Evolutionary conservation across 192 early-diverging fungal genomes (phyloP).

Genomic region (Coemansia sp.): DNA sequence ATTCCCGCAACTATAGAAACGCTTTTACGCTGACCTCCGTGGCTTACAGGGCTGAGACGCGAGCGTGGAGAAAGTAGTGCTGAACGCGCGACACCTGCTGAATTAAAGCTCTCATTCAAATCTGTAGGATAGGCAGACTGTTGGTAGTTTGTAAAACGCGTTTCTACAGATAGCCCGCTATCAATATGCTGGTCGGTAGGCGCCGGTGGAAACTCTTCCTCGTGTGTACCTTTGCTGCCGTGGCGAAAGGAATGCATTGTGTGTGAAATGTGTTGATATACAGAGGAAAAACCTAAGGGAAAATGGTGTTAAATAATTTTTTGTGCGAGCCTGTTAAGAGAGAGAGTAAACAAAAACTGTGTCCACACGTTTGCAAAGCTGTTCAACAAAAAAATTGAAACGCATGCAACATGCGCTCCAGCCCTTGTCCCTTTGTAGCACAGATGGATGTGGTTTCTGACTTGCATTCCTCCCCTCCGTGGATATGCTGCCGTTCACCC

Average conservation of each 20-base stretch:
- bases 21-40: conserved; percentile 7
- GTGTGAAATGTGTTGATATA: too few species aligned
- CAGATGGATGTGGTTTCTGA: too few species aligned
- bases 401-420: too few species aligned
- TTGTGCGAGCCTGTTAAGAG: too few species aligned
- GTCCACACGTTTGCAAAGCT: too few species aligned
- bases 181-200: conserved; percentile 3
- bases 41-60: not conserved
- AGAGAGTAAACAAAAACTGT: too few species aligned
- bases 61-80: conserved; percentile 4
- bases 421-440: too few species aligned
- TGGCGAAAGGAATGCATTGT: conserved; percentile 5
- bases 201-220: conserved; percentile 5
- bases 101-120: not conserved
- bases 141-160: conserved; percentile 12
- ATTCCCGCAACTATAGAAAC: conserved; percentile 1
- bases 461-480: too few species aligned
- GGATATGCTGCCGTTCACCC: too few species aligned
- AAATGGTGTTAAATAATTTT: too few species aligned
- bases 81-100: not conserved
- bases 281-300: too few species aligned
- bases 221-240: not conserved
- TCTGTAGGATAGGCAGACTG: not conserved
- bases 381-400: too few species aligned
- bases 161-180: conserved; percentile 24